Evolutionary conservation across 345 rosid genomes (phyloP), one percentile per base, ranked within the genome.

Genomic region (Citrus trifoliata): DNA sequence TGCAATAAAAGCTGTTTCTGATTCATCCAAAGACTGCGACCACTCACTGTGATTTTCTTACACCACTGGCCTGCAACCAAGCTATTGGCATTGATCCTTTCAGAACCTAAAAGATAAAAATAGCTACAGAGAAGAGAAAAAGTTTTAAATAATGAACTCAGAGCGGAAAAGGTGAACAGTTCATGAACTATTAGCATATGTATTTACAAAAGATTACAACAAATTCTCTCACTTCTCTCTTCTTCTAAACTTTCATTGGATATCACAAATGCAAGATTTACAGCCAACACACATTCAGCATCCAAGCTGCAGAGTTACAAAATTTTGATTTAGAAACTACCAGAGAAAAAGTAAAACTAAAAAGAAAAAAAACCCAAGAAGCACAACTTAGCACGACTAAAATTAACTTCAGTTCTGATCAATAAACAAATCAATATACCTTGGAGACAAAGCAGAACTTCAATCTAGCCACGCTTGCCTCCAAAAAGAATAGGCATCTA

Each of bases 401-500:
- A 79, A 51, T 78, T 78, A 76, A 72, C 77, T 66, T 53, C 73
- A 55, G 82, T 71, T 69, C 85, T 77, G 82, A 79, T 77, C 73
- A 82, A 84, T 82, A 60, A 86, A 82, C 88, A 84, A 86, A 88
- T 83, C 75, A 80, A 83, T 86, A 82, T 76, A 83, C 88, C 88
- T 60, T 66, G 89, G 86, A 82, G 91, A 82, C 86, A 75, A 79
- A 53, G 75, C 82, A 75, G 56, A 77, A 68, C 76, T 77, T 75
- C 83, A 78, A 83, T 74, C 81, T 64, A 73, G 74, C 66, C 82
- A 62, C 79, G 84, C 90, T 83, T 76, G 82, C 88, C 92, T 81
- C 93, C 86, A 63, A 67, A 89, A 95, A 95, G 97, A 93, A 95
- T 95, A 83, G 70, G 83, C 78, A 71, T 80, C 87, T 83, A 83